A percentile compares a stretch with the other conserved stretches of the same genome.
Evolutionary conservation across 176 grass and related monocot species (phyloP).

Genomic region (Raddia guianensis): DNA sequence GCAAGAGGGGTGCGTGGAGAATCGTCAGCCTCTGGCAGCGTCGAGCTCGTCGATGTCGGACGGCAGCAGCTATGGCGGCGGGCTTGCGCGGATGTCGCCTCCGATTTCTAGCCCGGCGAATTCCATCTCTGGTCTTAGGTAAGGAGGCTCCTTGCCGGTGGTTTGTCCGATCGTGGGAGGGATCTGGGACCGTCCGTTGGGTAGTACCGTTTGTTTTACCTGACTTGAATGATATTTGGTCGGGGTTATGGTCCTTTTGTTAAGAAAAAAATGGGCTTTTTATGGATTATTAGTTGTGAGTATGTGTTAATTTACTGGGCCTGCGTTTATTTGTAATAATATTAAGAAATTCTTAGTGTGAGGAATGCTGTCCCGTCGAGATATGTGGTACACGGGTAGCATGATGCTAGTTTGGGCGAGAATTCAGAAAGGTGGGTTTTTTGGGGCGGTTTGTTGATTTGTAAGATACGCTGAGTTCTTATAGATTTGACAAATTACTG

Average conservation of each 20-base stretch:
- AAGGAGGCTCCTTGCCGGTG: constrained; percentile 33
- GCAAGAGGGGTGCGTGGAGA: constrained; percentile 89
- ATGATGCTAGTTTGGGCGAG: neutral
- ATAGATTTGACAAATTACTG: constrained; percentile 17
- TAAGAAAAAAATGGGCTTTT: neutral
- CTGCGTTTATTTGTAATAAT: neutral
- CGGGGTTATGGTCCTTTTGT: neutral
- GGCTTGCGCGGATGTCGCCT: constrained; percentile 57
- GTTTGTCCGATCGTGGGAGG: constrained; percentile 24
- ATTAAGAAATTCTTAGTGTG: neutral
- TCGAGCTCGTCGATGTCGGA: constrained; percentile 86
- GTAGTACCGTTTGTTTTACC: constrained; percentile 25
- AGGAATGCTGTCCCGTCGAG: neutral
- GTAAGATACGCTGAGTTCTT: neutral
- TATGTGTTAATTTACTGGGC: neutral
- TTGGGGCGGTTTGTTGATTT: neutral
- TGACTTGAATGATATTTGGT: constrained; percentile 14
- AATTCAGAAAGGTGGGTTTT: neutral
- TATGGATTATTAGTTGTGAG: neutral
- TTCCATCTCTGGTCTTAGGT: constrained; percentile 74
- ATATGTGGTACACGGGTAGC: neutral
- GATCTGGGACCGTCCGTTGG: constrained; percentile 31
- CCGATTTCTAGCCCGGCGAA: constrained; percentile 71
- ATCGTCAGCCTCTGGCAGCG: constrained; percentile 74
- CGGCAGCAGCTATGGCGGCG: constrained; percentile 64